Base-by-base conservation (phyloP, 169 alveolate species). In the Eimeria necatrix region DNA sequence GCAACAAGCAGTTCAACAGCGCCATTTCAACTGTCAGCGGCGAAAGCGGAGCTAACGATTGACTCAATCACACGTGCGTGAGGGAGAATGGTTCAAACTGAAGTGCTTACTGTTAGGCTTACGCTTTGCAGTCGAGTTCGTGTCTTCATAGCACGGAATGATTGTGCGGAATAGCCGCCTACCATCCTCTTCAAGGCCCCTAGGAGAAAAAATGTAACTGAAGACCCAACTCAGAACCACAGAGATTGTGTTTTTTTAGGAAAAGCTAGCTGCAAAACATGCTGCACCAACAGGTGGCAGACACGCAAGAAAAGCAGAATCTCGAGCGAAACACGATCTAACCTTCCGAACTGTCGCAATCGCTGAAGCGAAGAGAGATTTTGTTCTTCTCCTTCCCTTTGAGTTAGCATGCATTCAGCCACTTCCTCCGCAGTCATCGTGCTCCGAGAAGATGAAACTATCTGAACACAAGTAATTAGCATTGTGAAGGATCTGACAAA, bases 151-250 rank as follows among this genome's bases (percentile, higher is more conserved):
- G 41, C 76, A 20, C 20, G 80, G 92, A 60, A 60, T 32, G 12
- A 60, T 16, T 59, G 92, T 85, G 81, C 92, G 92, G 92, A 85
- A 85, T 12, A 85, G 80, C 51, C 81, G 92, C 49, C 92, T 22
- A 61, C 92, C 92, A 41, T 14, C 81, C 70, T 85, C 92, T 60
- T 85, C 81, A 2, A 85, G 61, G 0, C 80, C 80, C 80, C 92
- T 26, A 32, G 92, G 92, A n/a, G 92, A 59, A 16, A 85, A 85
- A 7, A 85, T 48, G 18, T 41, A 61, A 18, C 92, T 85, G 80
- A 46, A 51, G n/a, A 41, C 10, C 10, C 80, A 48, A 85, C 16
- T n/a, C 20, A 9, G 61, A 85, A 32, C 49, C 26, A 60, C 80
- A 18, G 26, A 68, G n/a, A n/a, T 22, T 8, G 61, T 60, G 22